Evolutionary conservation across 108 stramenopile genomes (phyloP).

Genomic region (Nitzschia inconspicua): DNA sequence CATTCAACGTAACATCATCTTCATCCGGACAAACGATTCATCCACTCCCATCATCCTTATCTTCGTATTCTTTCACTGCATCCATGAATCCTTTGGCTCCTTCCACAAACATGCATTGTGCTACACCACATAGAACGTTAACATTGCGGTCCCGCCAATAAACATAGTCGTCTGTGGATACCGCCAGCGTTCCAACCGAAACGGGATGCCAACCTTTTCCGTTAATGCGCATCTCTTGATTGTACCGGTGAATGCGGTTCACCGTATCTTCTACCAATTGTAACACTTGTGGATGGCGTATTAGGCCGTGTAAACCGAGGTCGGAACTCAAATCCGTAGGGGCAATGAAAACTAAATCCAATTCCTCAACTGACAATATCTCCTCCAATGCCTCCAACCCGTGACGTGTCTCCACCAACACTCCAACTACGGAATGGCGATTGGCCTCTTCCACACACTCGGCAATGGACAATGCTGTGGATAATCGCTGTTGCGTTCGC

Average conservation of each 20-base stretch:
- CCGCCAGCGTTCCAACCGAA: constrained; percentile 24
- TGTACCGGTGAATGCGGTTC: constrained; percentile 10
- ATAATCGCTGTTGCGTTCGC: not conserved
- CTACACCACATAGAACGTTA: constrained; percentile 29
- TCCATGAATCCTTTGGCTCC: constrained; percentile 24
- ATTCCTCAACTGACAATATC: constrained; percentile 27
- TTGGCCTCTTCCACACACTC: constrained; percentile 18
- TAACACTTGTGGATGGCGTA: constrained; percentile 37
- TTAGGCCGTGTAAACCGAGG: constrained; percentile 36
- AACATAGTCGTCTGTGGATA: constrained; percentile 25
- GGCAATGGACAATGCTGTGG: not conserved
- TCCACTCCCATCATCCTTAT: too few species aligned
- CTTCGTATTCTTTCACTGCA: not conserved
- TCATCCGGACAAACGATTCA: too few species aligned
- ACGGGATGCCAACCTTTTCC: not conserved
- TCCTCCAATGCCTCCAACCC: constrained; percentile 33
- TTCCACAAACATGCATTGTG: constrained; percentile 31
- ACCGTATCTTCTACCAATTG: constrained; percentile 25
- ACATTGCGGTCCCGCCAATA: constrained; percentile 30
- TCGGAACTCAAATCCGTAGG: constrained; percentile 36
- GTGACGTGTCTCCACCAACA: constrained; percentile 31
- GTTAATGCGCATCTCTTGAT: too few species aligned
- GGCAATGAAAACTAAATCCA: constrained; percentile 38
- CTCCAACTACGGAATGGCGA: constrained; percentile 23
- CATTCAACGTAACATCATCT: too few species aligned